Percentiles rank a stretch among this genome's conserved stretches.
Conservation (phyloP, 2,329 filamentous ascomycete genomes). For the Cordyceps cicadae region DNA sequence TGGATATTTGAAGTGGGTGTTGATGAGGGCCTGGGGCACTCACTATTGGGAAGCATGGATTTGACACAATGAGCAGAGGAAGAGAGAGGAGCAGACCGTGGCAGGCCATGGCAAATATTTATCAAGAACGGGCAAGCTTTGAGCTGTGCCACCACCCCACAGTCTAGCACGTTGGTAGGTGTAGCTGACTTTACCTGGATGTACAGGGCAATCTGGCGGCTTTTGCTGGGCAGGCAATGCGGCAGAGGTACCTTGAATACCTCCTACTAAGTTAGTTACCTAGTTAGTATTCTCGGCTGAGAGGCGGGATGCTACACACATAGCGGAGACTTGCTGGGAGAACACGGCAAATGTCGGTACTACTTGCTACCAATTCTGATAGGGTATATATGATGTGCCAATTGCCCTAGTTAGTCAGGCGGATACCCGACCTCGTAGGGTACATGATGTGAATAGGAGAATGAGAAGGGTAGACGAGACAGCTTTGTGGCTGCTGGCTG, state of each 20-base stretch:
- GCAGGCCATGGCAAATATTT: slow-evolving; percentile 4
- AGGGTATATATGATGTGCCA: neutral
- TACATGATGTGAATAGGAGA: neutral
- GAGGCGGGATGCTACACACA: neutral
- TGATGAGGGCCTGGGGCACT: neutral
- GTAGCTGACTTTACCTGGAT: neutral
- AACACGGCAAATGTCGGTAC: neutral
- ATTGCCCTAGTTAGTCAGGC: neutral
- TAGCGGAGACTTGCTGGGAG: neutral
- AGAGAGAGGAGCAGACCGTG: neutral
- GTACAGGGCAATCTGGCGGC: neutral
- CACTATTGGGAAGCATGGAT: neutral
- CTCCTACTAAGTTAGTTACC: no score
- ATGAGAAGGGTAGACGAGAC: neutral
- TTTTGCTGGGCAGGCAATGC: slow-evolving; percentile 5
- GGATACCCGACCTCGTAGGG: neutral
- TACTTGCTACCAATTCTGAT: neutral
- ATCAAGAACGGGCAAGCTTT: slow-evolving; percentile 7
- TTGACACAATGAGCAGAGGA: neutral
- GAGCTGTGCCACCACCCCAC: slow-evolving; percentile 5
- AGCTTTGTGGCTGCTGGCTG: neutral
- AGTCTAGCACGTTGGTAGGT: neutral
- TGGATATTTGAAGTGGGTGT: neutral
- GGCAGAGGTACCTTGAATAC: neutral
- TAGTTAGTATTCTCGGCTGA: neutral